phyloP scores from a whole-genome alignment of 768 basidiomycete genomes.

The Pulveroboletus frians region DNA sequence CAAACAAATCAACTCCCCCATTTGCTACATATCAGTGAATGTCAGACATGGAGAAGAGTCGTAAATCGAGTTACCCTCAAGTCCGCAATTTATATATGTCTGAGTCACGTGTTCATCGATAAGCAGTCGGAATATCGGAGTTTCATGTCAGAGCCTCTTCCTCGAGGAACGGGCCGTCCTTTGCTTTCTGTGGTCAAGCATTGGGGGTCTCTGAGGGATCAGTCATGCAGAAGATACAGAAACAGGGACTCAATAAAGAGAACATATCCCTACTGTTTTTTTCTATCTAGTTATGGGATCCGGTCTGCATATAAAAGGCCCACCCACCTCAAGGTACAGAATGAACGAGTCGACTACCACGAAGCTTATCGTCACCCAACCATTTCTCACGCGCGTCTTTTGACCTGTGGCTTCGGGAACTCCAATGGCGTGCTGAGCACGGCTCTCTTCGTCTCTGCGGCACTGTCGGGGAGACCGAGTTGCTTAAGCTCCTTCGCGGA shows the following conservation, averaged over 20 bases:
- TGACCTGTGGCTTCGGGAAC: conserved; percentile 64
- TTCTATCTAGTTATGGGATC: background rate
- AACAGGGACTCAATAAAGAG: background rate
- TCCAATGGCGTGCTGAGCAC: conserved; percentile 68
- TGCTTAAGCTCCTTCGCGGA: conserved; percentile 59
- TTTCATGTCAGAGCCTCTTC: background rate
- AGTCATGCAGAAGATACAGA: background rate
- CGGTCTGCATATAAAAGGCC: background rate
- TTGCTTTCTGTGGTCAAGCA: background rate
- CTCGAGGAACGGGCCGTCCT: too few relatives aligned
- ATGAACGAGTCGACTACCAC: background rate
- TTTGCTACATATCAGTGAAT: too few relatives aligned
- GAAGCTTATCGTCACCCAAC: background rate
- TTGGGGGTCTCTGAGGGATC: background rate
- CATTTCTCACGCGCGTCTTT: conserved; percentile 26
- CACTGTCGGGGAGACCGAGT: conserved; percentile 61
- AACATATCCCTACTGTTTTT: background rate
- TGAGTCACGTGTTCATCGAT: conserved; percentile 1
- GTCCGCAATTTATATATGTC: background rate
- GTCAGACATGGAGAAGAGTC: background rate
- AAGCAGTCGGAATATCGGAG: background rate
- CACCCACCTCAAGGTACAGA: background rate
- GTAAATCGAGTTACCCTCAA: background rate
- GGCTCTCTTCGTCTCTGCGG: conserved; percentile 64
- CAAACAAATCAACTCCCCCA: conserved; percentile 1